Conservation (phyloP, 2,329 filamentous ascomycete species). For the Coccinonectria pachysandricola region DNA sequence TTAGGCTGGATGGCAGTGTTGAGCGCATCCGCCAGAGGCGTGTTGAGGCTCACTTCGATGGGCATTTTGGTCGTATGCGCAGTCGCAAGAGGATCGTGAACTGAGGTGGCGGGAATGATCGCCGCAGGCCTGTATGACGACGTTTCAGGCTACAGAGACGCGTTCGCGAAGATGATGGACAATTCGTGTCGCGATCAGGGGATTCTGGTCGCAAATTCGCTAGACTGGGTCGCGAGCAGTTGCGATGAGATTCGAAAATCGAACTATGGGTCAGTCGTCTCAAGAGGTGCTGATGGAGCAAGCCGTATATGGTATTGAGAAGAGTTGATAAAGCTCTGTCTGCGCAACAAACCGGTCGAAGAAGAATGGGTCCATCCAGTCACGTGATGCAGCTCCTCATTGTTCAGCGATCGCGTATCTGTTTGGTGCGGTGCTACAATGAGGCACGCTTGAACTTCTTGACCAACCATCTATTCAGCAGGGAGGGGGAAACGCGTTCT, state of each 20-base stretch:
- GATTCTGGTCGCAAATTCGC: slow-evolving; percentile 10
- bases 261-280: slow-evolving; percentile 9
- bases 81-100: slow-evolving; percentile 5
- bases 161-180: slow-evolving; percentile 11
- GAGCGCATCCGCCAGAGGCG: slow-evolving; percentile 76
- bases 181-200: slow-evolving; percentile 18
- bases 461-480: too few relatives aligned
- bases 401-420: too few relatives aligned
- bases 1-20: slow-evolving; percentile 79
- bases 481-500: too few relatives aligned
- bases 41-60: slow-evolving; percentile 64
- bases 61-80: slow-evolving; percentile 48
- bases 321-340: slow-evolving; percentile 19
- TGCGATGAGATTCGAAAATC: slow-evolving; percentile 8
- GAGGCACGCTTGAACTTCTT: too few relatives aligned
- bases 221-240: slow-evolving; percentile 1
- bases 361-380: slow-evolving; percentile 19
- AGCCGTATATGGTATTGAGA: slow-evolving; percentile 12
- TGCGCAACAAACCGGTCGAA: slow-evolving; percentile 15
- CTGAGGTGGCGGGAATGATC: slow-evolving; percentile 13
- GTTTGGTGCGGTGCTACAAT: too few relatives aligned
- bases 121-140: slow-evolving; percentile 8
- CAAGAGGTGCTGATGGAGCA: slow-evolving; percentile 11
- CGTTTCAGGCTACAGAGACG: slow-evolving; percentile 12
- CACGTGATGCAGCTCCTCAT: too few relatives aligned